Evolutionary conservation across 805 yeast genomes (phyloP), one percentile per base, ranked within the genome.

Genomic region (Kregervanrija delftensis): DNA sequence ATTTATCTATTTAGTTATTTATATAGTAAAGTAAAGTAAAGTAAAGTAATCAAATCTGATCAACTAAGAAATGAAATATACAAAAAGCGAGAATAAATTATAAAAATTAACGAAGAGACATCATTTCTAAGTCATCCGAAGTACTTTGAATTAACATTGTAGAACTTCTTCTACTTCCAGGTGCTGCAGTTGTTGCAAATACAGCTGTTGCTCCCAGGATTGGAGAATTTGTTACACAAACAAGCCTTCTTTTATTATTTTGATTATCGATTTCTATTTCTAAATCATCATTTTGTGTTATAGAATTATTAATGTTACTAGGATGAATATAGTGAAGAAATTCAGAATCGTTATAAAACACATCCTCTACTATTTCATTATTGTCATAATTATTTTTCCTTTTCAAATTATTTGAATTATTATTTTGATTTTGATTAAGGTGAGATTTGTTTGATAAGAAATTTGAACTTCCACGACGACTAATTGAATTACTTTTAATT

Each of bases 71-170:
- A 22, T 22, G 28, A 22, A 22, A 22, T 22, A 22, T 6, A 8
- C 28, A 22, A 22, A 22, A 22, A 22, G 28, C 28, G 28, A 22
- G 28, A 22, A 22, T 6, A 22, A 22, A 22, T 22, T 22, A 22
- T 22, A 22, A 22, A 22, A 22, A 22, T 43, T 33, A 45, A 14
- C 39, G 44, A 30, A 63, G 36, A 32, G 57, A 53, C 61, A 61
- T 52, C 42, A 54, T 46, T 39, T 61, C 67, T 14, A 62, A 43
- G 12, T 61, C 66, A 39, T 58, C 64, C 5, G 63, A 55, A 2
- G 68, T 46, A 33, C 57, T 53, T 39, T 58, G 64, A 33, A 62
- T 43, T 35, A 63, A 42, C 36, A 58, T 50, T 5, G 52, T 52
- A 4, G 65, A 58, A 44, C 54, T 58, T 37, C 59, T 41, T 16